These are phyloP conservation scores for Eleusine indica DNA, from an alignment of 176 grass and related monocot genomes.

Conservation along the genomic window DNA sequence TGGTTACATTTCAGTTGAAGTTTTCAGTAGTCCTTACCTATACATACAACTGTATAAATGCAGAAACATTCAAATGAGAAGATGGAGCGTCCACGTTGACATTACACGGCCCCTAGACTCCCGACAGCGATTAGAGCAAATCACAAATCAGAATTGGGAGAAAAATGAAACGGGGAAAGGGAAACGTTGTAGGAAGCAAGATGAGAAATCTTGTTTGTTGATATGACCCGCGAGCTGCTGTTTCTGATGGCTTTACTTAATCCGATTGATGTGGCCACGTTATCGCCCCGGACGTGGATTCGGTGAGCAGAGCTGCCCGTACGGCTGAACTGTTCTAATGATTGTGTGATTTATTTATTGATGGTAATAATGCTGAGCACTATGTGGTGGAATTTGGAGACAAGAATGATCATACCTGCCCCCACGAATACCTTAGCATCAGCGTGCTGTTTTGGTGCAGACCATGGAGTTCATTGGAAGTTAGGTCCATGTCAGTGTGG, in stretches of 20 bases:
- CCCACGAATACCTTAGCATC: neutral
- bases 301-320: conserved; percentile 40
- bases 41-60: neutral
- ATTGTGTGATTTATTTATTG: conserved; percentile 15
- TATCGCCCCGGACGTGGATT: conserved; percentile 43
- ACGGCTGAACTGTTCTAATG: conserved; percentile 39
- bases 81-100: conserved; percentile 45
- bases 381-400: neutral
- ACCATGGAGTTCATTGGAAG: conserved; percentile 13
- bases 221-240: conserved; percentile 38
- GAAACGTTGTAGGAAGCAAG: conserved; percentile 23
- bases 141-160: neutral
- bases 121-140: conserved; percentile 35
- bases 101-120: conserved; percentile 3
- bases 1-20: conserved; percentile 2
- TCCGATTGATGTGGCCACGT: conserved; percentile 40
- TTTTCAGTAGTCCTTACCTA: conserved; percentile 2
- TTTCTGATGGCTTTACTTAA: conserved; percentile 24
- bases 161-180: neutral
- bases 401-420: neutral
- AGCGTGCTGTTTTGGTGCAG: neutral
- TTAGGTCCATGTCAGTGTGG: neutral
- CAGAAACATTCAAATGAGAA: conserved; percentile 21
- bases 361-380: conserved; percentile 30
- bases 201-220: conserved; percentile 17